Conservation (phyloP, 1,284 basidiomycete genomes). For the Anthracocystis walkeri region DNA sequence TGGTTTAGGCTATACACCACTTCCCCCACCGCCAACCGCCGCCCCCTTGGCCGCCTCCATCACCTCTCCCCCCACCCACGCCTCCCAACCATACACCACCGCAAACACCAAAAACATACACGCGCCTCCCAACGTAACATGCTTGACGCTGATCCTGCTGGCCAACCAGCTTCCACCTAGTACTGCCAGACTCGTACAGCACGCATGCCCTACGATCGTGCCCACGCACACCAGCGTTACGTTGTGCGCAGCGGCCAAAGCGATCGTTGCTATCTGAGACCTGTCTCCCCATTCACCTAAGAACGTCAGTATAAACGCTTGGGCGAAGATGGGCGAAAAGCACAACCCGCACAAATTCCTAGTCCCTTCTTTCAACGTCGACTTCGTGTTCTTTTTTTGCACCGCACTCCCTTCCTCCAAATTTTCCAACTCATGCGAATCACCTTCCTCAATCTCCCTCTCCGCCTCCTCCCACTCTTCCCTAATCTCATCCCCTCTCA, state of each 20-base stretch:
- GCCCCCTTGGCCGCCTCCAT: slow-evolving; percentile 20
- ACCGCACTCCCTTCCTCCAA: slow-evolving; percentile 51
- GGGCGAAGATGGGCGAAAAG: slow-evolving; percentile 92
- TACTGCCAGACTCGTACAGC: slow-evolving; percentile 90
- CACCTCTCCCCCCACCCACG: slow-evolving; percentile 58
- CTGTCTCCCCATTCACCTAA: slow-evolving; percentile 98
- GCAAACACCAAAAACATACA: slow-evolving; percentile 84
- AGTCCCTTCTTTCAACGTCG: slow-evolving; percentile 74
- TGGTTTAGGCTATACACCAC: no score
- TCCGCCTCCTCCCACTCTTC: slow-evolving; percentile 82
- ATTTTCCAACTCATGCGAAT: slow-evolving; percentile 78
- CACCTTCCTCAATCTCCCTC: slow-evolving; percentile 78
- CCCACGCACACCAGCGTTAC: slow-evolving; percentile 86
- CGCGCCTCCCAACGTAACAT: slow-evolving; percentile 85
- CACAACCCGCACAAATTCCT: slow-evolving; percentile 85
- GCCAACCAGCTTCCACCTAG: slow-evolving; percentile 87
- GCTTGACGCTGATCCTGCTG: slow-evolving; percentile 40
- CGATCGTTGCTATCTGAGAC: slow-evolving; percentile 97
- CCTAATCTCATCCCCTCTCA: slow-evolving; percentile 65
- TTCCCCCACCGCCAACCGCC: background rate
- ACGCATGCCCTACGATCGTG: slow-evolving; percentile 87
- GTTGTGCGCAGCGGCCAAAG: slow-evolving; percentile 90
- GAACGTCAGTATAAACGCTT: slow-evolving; percentile 94
- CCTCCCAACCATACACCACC: slow-evolving; percentile 70
- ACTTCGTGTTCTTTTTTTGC: background rate